These are phyloP conservation scores for Lasiosphaeria hispida DNA, from an alignment of 495 filamentous ascomycete genomes.

Conservation along the genomic window DNA sequence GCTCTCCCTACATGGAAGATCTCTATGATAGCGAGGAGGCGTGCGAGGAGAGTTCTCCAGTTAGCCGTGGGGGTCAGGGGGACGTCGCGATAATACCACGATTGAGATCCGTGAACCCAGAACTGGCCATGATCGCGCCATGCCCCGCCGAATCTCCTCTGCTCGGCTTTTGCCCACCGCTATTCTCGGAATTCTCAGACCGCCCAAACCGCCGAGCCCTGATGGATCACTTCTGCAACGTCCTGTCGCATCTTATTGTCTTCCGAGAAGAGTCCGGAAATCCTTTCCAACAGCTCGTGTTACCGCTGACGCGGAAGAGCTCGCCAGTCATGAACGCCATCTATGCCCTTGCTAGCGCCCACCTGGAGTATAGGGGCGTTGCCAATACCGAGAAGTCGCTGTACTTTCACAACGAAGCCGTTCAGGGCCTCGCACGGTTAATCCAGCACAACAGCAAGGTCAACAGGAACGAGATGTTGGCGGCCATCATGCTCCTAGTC, in stretches of 20 bases:
- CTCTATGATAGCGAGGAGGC: neutral
- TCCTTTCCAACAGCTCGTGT: slow-evolving; percentile 59
- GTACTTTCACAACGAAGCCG: slow-evolving; percentile 57
- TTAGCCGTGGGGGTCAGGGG: neutral
- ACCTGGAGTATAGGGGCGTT: slow-evolving; percentile 57
- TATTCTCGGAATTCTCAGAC: slow-evolving; percentile 55
- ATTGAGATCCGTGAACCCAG: slow-evolving; percentile 32
- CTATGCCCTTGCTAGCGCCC: slow-evolving; percentile 57
- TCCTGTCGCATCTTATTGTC: slow-evolving; percentile 60
- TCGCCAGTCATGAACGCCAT: slow-evolving; percentile 57
- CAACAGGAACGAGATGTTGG: slow-evolving; percentile 56
- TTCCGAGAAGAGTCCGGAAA: slow-evolving; percentile 63
- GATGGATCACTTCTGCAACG: slow-evolving; percentile 62
- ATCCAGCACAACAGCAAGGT: slow-evolving; percentile 52
- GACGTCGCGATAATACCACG: slow-evolving; percentile 15
- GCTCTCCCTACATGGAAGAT: slow-evolving; percentile 8
- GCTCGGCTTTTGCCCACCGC: slow-evolving; percentile 50
- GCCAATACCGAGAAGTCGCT: slow-evolving; percentile 56
- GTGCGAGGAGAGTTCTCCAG: neutral
- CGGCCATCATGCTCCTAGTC: slow-evolving; percentile 60
- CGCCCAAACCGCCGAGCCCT: slow-evolving; percentile 54
- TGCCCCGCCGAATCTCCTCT: slow-evolving; percentile 45
- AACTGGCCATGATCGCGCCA: slow-evolving; percentile 48
- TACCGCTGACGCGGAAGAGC: slow-evolving; percentile 54
- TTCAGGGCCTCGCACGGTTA: slow-evolving; percentile 55